Evolutionary conservation across 2,329 filamentous ascomycete species (phyloP).

Genomic region (Diaporthe sp.): DNA sequence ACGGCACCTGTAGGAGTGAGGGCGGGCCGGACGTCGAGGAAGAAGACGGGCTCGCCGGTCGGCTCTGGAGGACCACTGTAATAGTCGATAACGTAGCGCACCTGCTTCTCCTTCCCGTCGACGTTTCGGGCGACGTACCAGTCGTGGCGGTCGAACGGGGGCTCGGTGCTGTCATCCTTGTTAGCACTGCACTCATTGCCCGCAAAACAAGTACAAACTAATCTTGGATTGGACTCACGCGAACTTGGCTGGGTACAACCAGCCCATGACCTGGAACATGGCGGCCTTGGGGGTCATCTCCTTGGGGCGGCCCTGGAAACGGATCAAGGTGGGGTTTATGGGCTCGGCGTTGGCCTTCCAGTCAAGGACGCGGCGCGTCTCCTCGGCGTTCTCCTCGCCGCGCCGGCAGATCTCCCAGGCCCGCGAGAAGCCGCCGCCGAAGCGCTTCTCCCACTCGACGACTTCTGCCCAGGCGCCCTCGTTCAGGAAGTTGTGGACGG

Average conservation of each 20-base stretch:
- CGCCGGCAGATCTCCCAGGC: constrained; percentile 82
- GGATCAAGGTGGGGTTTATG: constrained; percentile 78
- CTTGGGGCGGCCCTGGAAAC: constrained; percentile 90
- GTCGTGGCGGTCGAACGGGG: constrained; percentile 96
- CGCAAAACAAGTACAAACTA: neutral
- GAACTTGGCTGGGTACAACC: constrained; percentile 84
- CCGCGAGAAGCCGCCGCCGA: constrained; percentile 77
- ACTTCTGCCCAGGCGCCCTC: constrained; percentile 98
- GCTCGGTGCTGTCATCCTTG: constrained; percentile 70
- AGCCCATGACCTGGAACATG: constrained; percentile 84
- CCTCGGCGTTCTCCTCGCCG: constrained; percentile 75
- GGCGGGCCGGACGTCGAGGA: constrained; percentile 92
- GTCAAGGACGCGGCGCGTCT: constrained; percentile 54
- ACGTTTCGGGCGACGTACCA: constrained; percentile 89
- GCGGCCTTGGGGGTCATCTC: constrained; percentile 93
- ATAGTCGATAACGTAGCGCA: constrained; percentile 97
- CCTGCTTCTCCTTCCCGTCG: constrained; percentile 78
- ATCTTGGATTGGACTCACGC: constrained; percentile 64
- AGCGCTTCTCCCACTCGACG: constrained; percentile 91
- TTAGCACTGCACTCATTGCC: constrained; percentile 1
- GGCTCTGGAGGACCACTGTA: constrained; percentile 87
- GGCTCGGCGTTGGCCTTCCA: constrained; percentile 59
- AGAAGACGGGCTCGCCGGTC: constrained; percentile 94
- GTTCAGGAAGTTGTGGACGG: constrained; percentile 97
- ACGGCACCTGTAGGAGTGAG: constrained; percentile 83